A percentile compares a stretch with the other conserved stretches of the same genome.
These are phyloP conservation scores for Filobasidium wieringae DNA, from an alignment of 768 basidiomycete species.

Conservation along the genomic window DNA sequence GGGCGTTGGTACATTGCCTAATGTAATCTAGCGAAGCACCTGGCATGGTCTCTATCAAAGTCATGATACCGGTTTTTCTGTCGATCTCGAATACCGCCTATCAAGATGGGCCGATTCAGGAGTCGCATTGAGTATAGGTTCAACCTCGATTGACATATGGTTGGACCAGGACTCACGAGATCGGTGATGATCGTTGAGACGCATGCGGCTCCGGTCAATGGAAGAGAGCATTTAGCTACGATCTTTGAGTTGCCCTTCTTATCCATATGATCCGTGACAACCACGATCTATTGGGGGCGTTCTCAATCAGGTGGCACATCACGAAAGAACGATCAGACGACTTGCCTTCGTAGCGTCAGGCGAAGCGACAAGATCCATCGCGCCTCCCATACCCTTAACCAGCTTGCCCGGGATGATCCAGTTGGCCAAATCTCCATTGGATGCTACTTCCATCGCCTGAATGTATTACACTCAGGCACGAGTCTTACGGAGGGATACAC, in stretches of 20 bases:
- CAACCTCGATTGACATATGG: not conserved
- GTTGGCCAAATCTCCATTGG: constrained; percentile 80
- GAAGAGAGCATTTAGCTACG: constrained; percentile 63
- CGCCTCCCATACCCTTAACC: constrained; percentile 58
- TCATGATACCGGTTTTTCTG: constrained; percentile 52
- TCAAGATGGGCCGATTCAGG: not conserved
- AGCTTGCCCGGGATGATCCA: constrained; percentile 91
- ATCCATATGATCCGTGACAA: constrained; percentile 75
- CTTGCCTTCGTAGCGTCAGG: constrained; percentile 70
- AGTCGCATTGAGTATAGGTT: not conserved
- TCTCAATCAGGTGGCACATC: not conserved
- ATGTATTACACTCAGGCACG: not conserved
- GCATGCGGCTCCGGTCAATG: constrained; percentile 72
- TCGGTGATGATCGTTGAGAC: constrained; percentile 89
- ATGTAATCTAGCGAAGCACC: constrained; percentile 75
- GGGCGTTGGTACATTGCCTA: constrained; percentile 69
- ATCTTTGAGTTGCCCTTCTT: constrained; percentile 85
- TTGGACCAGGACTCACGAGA: constrained; percentile 41
- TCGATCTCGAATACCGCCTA: constrained; percentile 65
- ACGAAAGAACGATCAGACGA: not conserved
- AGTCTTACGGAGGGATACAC: not conserved
- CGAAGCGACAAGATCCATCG: constrained; percentile 90
- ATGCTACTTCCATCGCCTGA: constrained; percentile 68
- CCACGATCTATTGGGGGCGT: constrained; percentile 50
- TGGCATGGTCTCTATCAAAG: constrained; percentile 63